Evolutionary conservation across 2,329 filamentous ascomycete genomes (phyloP).

Genomic region (Elsinoe arachidis): DNA sequence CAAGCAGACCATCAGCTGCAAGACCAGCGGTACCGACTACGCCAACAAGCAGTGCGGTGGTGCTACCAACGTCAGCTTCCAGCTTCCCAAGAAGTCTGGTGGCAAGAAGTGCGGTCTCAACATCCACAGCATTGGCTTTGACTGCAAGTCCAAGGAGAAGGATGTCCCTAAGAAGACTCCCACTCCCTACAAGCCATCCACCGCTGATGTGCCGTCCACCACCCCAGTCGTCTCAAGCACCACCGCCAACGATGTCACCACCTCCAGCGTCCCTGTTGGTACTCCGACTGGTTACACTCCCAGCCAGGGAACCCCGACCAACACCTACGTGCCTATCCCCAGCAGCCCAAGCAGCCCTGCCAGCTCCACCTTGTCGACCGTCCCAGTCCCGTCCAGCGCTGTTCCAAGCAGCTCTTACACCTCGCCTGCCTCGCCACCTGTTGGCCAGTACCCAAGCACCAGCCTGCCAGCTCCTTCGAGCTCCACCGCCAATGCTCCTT

Average conservation of each 20-base stretch:
- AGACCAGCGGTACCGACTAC: constrained; percentile 57
- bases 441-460: constrained; percentile 8
- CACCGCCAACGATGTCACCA: background rate
- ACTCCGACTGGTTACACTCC: constrained; percentile 9
- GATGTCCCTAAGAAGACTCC: constrained; percentile 25
- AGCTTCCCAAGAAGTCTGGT: constrained; percentile 37
- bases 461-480: constrained; percentile 5
- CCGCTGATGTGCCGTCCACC: constrained; percentile 14
- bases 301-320: constrained; percentile 12
- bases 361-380: constrained; percentile 14
- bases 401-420: constrained; percentile 15
- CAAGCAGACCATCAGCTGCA: constrained; percentile 67
- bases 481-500: constrained; percentile 9
- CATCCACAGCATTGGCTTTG: constrained; percentile 66
- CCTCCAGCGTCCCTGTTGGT: background rate
- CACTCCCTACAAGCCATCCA: constrained; percentile 17
- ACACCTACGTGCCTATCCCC: background rate
- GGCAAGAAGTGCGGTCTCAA: constrained; percentile 58
- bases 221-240: background rate
- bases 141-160: constrained; percentile 46
- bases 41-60: constrained; percentile 88
- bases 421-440: constrained; percentile 13
- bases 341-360: background rate
- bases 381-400: background rate
- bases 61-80: constrained; percentile 69